Base-by-base conservation (phyloP, 176 grass and related monocot species). In the Carex myosuroides region DNA sequence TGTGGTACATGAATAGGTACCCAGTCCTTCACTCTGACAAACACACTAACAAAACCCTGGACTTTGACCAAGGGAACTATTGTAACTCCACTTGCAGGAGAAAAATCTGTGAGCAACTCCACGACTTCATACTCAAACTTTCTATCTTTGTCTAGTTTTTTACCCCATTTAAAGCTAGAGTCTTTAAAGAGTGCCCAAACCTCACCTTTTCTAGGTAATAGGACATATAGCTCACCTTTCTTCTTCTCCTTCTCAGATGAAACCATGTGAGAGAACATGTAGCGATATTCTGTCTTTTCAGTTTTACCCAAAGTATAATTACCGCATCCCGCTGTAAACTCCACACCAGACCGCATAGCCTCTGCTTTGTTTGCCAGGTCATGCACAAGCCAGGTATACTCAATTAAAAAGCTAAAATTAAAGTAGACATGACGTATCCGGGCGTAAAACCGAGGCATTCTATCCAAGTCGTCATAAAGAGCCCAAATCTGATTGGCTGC, bases 371-470 rank as follows among this genome's bases (percentile, higher is more conserved):
- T 88, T 44, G 17, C 20, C 4, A 86, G 73, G 14, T 71, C 20
- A 11, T 83, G 81, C 68, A 89, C 90, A 64, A 98, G 79, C 92
- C 95, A 98, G 87, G 85, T 90, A 42, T 92, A 87, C 52, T 79
- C 85, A 58, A 91, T 42, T 86, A 89, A 89, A 41, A 98, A 98
- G 20, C 88, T 84, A 59, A 82, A 1, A 29, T 29, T 29, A 29
- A 29, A 29, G 89, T 82, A 79, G 39, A 89, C 70, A 69, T 83
- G 46, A 58, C 87, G 84, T 71, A 98, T 98, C 71, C 73, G 82
- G 81, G 90, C 95, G 86, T 94, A 98, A 79, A 87, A 94, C 56
- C 95, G 91, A 81, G 95, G 95, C 92, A 98, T 98, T 35, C 86
- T 87, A 84, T 98, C 95, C 74, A 91, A 64, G 80, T 80, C 80